Conservation (phyloP, 2,329 filamentous ascomycete species). For the Achaetomium macrosporum region DNA sequence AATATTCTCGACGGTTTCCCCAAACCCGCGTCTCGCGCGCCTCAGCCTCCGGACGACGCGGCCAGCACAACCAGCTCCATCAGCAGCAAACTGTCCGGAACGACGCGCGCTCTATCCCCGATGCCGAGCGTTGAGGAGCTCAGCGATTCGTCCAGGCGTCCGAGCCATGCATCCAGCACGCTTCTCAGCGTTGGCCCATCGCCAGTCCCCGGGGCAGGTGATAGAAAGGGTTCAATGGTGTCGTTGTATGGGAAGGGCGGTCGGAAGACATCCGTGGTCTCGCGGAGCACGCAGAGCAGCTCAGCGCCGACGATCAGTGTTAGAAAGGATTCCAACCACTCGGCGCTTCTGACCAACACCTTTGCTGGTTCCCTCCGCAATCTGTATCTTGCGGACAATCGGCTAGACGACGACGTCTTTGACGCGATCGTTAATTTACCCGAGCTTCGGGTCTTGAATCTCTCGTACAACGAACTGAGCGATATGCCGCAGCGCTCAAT, state of each 20-base stretch:
- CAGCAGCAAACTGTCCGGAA: slow-evolving; percentile 27
- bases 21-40: slow-evolving; percentile 68
- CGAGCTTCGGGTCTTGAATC: slow-evolving; percentile 81
- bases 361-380: slow-evolving; percentile 83
- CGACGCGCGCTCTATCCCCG: slow-evolving; percentile 41
- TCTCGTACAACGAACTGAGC: slow-evolving; percentile 91
- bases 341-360: slow-evolving; percentile 67
- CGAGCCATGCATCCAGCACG: slow-evolving; percentile 77
- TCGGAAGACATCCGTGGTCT: slow-evolving; percentile 80
- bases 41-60: slow-evolving; percentile 53
- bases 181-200: slow-evolving; percentile 71
- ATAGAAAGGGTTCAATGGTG: slow-evolving; percentile 77
- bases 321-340: slow-evolving; percentile 86
- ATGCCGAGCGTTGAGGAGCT: slow-evolving; percentile 76
- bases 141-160: slow-evolving; percentile 57
- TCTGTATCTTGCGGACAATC: slow-evolving; percentile 86
- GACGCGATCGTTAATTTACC: slow-evolving; percentile 78
- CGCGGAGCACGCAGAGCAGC: slow-evolving; percentile 50
- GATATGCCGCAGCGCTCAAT: slow-evolving; percentile 88
- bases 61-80: slow-evolving; percentile 40
- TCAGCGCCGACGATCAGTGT: slow-evolving; percentile 43
- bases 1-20: slow-evolving; percentile 90
- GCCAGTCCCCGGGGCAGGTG: slow-evolving; percentile 52
- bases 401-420: slow-evolving; percentile 90
- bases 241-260: slow-evolving; percentile 73